Evolutionary conservation across 2,329 filamentous ascomycete genomes (phyloP).

Genomic region (Paecilomyces fulvus): DNA sequence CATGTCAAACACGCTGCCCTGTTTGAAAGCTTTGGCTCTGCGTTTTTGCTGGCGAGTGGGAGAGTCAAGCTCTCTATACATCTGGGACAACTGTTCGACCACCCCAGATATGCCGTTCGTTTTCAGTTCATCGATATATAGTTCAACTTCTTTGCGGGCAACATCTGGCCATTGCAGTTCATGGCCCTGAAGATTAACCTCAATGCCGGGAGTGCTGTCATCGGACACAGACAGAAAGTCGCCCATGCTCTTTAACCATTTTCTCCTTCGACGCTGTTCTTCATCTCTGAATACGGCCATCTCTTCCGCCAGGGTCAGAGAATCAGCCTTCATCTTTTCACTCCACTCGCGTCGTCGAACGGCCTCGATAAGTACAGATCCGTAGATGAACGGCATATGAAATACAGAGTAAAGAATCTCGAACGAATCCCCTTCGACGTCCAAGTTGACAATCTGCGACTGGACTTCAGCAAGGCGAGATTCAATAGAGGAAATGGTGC

Average conservation of each 20-base stretch:
- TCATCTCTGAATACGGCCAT: slow-evolving; percentile 89
- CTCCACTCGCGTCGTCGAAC: slow-evolving; percentile 82
- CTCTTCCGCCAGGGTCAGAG: slow-evolving; percentile 80
- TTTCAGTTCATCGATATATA: slow-evolving; percentile 61
- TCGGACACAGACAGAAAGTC: slow-evolving; percentile 61
- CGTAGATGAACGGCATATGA: slow-evolving; percentile 80
- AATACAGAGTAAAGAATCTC: slow-evolving; percentile 72
- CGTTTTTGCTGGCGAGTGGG: slow-evolving; percentile 82
- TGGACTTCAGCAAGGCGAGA: slow-evolving; percentile 65
- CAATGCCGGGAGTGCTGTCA: slow-evolving; percentile 63
- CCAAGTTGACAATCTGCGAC: slow-evolving; percentile 60
- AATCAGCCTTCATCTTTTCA: slow-evolving; percentile 82
- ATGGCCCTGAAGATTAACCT: slow-evolving; percentile 75
- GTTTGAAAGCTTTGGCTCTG: slow-evolving; percentile 87
- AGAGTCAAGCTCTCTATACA: slow-evolving; percentile 68
- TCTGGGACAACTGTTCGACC: slow-evolving; percentile 63
- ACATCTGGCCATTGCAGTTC: slow-evolving; percentile 74
- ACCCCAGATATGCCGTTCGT: slow-evolving; percentile 56
- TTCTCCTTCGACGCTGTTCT: slow-evolving; percentile 77
- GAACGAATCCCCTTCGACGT: slow-evolving; percentile 71
- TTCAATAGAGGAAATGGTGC: slow-evolving; percentile 71
- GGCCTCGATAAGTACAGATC: slow-evolving; percentile 77
- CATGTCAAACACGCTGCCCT: slow-evolving; percentile 88
- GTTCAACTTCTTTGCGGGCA: slow-evolving; percentile 65
- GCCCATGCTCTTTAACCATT: slow-evolving; percentile 81